Conservation (phyloP, 352 stramenopile species). For the Phytophthora boehmeriae region DNA sequence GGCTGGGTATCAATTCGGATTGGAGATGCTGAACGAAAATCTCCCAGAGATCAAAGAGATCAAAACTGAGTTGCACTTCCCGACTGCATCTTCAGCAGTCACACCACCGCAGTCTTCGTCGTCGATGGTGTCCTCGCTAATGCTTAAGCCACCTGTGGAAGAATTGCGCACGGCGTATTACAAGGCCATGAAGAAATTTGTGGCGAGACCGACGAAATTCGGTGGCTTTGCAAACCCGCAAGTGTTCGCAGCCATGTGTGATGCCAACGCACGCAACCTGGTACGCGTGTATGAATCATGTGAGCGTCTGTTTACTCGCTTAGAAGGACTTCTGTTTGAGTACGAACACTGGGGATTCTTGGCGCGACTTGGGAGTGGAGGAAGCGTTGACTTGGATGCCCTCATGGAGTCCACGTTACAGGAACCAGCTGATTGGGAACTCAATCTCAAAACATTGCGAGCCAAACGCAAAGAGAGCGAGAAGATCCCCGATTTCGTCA, state of each 20-base stretch:
- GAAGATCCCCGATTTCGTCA: constrained; percentile 89
- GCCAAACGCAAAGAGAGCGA: constrained; percentile 92
- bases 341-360: constrained; percentile 88
- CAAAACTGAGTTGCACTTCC: constrained; percentile 77
- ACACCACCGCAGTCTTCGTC: background rate
- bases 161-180: constrained; percentile 95
- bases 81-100: constrained; percentile 19
- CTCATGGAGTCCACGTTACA: constrained; percentile 82
- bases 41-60: constrained; percentile 91
- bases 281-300: constrained; percentile 92
- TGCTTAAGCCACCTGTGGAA: constrained; percentile 92
- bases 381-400: constrained; percentile 68
- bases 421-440: constrained; percentile 81
- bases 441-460: constrained; percentile 92
- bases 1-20: constrained; percentile 91
- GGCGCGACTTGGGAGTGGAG: constrained; percentile 43
- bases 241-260: constrained; percentile 90
- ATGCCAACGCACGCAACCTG: constrained; percentile 86
- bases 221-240: constrained; percentile 86
- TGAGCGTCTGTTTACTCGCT: constrained; percentile 87
- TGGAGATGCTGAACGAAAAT: constrained; percentile 95
- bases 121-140: constrained; percentile 41
- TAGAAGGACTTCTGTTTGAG: constrained; percentile 74
- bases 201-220: constrained; percentile 90
- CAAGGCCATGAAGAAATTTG: constrained; percentile 95